Evolutionary conservation across 2,329 filamentous ascomycete genomes (phyloP).

Genomic region (Penicillium verrucosum): DNA sequence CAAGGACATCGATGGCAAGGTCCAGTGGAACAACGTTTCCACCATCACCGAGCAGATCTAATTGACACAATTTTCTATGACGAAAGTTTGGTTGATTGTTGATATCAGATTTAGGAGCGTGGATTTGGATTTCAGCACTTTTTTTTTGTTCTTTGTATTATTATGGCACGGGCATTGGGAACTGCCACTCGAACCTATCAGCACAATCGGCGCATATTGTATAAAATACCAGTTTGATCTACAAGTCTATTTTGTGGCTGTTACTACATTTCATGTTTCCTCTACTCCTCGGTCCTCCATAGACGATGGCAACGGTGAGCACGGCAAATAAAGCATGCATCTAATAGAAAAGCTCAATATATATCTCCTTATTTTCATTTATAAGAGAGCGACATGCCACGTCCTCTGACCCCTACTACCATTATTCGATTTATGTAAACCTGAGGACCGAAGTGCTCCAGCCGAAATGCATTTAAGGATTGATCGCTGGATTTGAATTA

Average conservation of each 20-base stretch:
- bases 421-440: neutral
- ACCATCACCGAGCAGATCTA: conserved; percentile 29
- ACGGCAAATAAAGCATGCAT: neutral
- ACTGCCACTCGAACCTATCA: conserved; percentile 21
- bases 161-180: conserved; percentile 24
- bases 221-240: conserved; percentile 23
- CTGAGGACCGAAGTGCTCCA: neutral
- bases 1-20: conserved; percentile 55
- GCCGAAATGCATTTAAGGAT: neutral
- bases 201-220: conserved; percentile 36
- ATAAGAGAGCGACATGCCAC: neutral
- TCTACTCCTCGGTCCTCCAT: neutral
- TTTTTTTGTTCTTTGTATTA: conserved; percentile 27
- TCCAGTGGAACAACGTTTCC: conserved; percentile 49
- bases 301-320: neutral
- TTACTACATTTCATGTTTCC: neutral
- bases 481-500: neutral
- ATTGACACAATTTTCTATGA: neutral
- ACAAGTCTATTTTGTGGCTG: conserved; percentile 1
- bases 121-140: conserved; percentile 13
- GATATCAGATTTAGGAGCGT: conserved; percentile 10
- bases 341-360: neutral
- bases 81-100: conserved; percentile 2
- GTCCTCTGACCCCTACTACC: neutral
- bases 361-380: neutral